Base-by-base conservation (phyloP, 169 alveolate species). In the Miamiensis avidus region DNA sequence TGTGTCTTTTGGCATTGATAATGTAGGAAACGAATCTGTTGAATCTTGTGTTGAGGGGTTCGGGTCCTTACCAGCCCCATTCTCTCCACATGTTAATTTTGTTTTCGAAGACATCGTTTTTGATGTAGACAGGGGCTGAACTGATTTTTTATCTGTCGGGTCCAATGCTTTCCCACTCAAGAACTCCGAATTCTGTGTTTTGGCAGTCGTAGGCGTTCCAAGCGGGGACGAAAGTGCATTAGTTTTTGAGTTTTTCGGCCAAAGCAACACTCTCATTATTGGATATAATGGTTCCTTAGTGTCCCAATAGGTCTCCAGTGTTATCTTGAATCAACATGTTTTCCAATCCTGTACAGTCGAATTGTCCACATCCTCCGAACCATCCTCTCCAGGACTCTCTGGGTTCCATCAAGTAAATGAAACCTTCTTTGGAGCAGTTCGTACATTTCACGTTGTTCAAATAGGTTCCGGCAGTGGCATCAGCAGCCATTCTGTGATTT, bases 21-120 rank as follows among this genome's bases (percentile, higher is more conserved):
- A n/a, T n/a, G n/a, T n/a, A n/a, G n/a, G n/a, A 74, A 76, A 26
- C 76, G 72, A 76, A 85, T 79, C 82, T 85, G 28, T 82, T 78
- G 0, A 77, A 79, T 85, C 89, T 85, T 28, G 34, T 30, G 31
- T 85, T 85, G 72, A 85, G 31, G 30, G 89, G 89, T 64, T 85
- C 89, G 20, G 79, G 78, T 78, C 89, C 89, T 77, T 85, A 74
- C 89, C 89, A 85, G 20, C 11, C 34, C 89, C 89, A 85, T 85
- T 85, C 89, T 69, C 73, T 74, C 69, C 69, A 85, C 69, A 77
- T 74, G 74, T 85, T 85, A 73, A 85, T 72, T 76, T 85, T 83
- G 74, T 85, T 85, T 25, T 65, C 69, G 81, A 73, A 85, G 25
- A 75, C 64, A 26, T 85, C 89, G 78, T 85, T 85, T 31, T 84